Base-by-base conservation (phyloP, 208 protist genomes). In the Acanthamoeba quina region DNA sequence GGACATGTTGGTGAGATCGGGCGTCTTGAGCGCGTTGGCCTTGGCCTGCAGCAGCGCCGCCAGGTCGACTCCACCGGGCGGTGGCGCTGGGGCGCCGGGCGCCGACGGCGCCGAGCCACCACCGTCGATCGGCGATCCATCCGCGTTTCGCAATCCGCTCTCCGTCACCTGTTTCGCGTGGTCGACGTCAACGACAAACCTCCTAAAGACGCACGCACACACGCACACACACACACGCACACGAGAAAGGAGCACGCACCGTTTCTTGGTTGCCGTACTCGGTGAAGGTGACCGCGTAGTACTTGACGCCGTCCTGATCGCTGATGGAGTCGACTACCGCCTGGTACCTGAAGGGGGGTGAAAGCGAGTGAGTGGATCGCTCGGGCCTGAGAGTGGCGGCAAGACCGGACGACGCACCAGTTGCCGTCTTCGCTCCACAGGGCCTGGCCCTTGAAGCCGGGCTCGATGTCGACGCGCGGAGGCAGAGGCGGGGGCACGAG, bases 201-300 rank as follows among this genome's bases (percentile, higher is more conserved):
- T 3, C 3, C 37, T 37, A 37, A 37, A 37, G 37, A 3, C 37
- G 2, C 37, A 37, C 37, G 37, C 37, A 37, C 37, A 37, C 37
- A 37, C 37, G 37, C 37, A 37, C n/a, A 21, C 29, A 34, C 29
- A 26, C 52, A 56, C 52, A 9, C 52, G 3, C 9, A 19, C 52
- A 17, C 9, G 13, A 19, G 52, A 56, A 56, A 56, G 52, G 13
- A 56, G 52, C 52, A n/a, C 41, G 31, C 13, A 83, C 78, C 41
- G 78, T 86, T 5, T 91, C 85, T 6, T 64, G 60, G 29, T 91
- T 91, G 58, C 85, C 85, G 37, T 91, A 91, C 41, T 91, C 85
- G 37, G 85, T 91, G 47, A 91, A 91, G 56, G 85, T 91, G 47
- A 91, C 85, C 7, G 64, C 34, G 41, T 91, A 91, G 58, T 58